Percentiles rank a stretch among this genome's conserved stretches.
Evolutionary conservation across 441 rosid species (phyloP).

Genomic region (Aquilaria agallochum): DNA sequence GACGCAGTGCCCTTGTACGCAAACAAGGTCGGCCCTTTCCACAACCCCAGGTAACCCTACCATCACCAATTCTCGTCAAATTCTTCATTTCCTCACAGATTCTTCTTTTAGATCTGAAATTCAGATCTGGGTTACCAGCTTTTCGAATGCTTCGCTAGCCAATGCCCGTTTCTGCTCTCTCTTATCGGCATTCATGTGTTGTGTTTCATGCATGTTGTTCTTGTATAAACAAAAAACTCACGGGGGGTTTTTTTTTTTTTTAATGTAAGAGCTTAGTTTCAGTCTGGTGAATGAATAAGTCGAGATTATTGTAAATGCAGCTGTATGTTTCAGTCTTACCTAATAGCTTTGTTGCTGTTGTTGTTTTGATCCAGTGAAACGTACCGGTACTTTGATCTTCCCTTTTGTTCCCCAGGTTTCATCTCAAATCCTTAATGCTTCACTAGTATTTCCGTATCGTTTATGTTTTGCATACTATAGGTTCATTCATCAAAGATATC

Average conservation of each 20-base stretch:
- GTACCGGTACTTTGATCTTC: conserved; percentile 82
- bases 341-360: conserved; percentile 9
- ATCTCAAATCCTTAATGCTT: conserved; percentile 12
- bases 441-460: background rate
- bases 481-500: background rate
- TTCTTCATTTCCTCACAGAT: conserved; percentile 1
- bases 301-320: background rate
- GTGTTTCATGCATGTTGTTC: background rate
- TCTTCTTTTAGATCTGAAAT: conserved; percentile 11
- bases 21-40: conserved; percentile 77
- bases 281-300: too few species aligned
- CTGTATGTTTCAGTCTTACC: background rate
- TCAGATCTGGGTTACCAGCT: background rate
- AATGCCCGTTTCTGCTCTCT: conserved; percentile 9
- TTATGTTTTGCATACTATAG: background rate
- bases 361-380: conserved; percentile 50
- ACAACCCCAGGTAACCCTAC: conserved; percentile 53
- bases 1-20: conserved; percentile 55
- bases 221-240: too few species aligned
- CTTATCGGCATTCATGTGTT: background rate
- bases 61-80: background rate
- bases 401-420: conserved; percentile 62
- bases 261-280: too few species aligned
- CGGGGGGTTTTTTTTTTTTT: too few species aligned
- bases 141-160: background rate